Evolutionary conservation across 2,329 filamentous ascomycete genomes (phyloP).

Genomic region (Helminthosporium solani): DNA sequence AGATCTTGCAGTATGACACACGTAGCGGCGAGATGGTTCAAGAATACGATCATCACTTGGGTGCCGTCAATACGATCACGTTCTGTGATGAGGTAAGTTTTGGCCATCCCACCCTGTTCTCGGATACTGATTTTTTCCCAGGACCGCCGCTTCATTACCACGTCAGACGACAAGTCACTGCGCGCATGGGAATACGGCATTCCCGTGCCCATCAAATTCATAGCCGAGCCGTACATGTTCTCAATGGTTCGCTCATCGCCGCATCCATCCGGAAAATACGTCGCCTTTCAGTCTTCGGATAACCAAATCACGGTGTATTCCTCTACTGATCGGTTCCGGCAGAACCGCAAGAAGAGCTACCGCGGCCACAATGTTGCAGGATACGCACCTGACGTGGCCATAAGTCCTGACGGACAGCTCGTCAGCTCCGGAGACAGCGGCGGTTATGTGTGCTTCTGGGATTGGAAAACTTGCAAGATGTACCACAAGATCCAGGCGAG

Average conservation of each 20-base stretch:
- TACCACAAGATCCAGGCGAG: constrained; percentile 91
- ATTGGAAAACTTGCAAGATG: constrained; percentile 99
- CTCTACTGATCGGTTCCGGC: constrained; percentile 90
- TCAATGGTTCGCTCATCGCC: constrained; percentile 81
- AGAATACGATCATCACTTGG: constrained; percentile 97
- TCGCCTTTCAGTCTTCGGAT: constrained; percentile 89
- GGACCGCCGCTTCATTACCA: constrained; percentile 94
- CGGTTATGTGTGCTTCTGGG: constrained; percentile 94
- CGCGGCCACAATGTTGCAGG: constrained; percentile 94
- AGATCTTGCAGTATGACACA: constrained; percentile 95
- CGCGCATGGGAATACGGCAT: constrained; percentile 99
- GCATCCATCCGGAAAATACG: constrained; percentile 90
- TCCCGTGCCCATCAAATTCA: constrained; percentile 97
- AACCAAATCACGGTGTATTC: constrained; percentile 98
- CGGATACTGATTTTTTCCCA: constrained; percentile 11
- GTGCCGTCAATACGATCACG: constrained; percentile 95
- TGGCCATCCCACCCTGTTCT: background rate
- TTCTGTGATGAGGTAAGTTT: constrained; percentile 73
- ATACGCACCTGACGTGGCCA: constrained; percentile 84
- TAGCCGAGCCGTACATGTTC: constrained; percentile 97
- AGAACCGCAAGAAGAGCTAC: constrained; percentile 97
- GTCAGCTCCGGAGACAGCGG: constrained; percentile 82
- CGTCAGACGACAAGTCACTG: constrained; percentile 93
- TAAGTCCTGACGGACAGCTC: constrained; percentile 90
- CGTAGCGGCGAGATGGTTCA: constrained; percentile 81